phyloP scores from a whole-genome alignment of 2,329 filamentous ascomycete species.

The Dactylellina parvicollis region DNA sequence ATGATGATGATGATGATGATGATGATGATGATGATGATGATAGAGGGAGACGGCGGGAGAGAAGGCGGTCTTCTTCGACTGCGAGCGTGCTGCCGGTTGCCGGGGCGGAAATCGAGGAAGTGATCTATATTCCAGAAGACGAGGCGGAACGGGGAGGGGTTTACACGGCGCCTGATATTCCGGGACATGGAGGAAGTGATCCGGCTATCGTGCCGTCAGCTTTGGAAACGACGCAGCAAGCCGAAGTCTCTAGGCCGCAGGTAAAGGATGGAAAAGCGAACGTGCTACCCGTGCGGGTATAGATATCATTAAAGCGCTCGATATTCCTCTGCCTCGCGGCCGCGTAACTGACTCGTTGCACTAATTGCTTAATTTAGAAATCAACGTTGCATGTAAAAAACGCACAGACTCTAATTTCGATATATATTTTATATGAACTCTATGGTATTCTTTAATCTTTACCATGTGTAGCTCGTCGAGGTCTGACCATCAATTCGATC shows the following conservation, averaged over 20 bases:
- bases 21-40: background rate
- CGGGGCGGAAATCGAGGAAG: conserved; percentile 34
- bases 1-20: no score
- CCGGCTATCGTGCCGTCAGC: background rate
- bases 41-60: conserved; percentile 5
- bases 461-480: no score
- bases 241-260: no score
- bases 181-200: background rate
- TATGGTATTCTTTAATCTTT: background rate
- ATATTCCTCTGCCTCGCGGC: no score
- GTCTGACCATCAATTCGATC: background rate
- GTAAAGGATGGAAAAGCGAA: conserved; percentile 19
- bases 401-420: conserved; percentile 11
- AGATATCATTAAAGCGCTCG: no score
- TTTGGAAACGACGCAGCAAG: no score
- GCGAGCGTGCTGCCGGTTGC: conserved; percentile 42
- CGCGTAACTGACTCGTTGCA: no score
- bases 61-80: conserved; percentile 12
- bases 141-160: conserved; percentile 17
- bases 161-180: conserved; percentile 29
- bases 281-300: background rate
- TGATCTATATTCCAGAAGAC: conserved; percentile 38
- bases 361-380: conserved; percentile 8
- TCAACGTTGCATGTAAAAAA: background rate
- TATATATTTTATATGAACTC: background rate